Conservation (phyloP, 2,329 filamentous ascomycete genomes). For the Hypoxylon sp. region DNA sequence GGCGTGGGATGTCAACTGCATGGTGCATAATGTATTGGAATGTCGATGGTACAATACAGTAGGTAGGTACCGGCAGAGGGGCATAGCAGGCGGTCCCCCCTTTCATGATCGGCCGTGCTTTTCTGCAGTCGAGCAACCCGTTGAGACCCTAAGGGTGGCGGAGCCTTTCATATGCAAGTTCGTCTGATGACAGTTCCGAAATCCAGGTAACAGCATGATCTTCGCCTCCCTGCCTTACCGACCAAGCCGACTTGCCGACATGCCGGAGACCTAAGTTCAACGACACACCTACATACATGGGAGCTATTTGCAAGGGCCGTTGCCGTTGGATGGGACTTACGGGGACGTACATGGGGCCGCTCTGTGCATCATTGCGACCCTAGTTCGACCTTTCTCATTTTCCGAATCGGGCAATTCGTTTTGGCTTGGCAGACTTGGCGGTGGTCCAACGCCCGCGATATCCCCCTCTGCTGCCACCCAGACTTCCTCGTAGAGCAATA, state of each 20-base stretch:
- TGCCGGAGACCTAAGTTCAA: slow-evolving; percentile 15
- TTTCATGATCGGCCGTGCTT: slow-evolving; percentile 25
- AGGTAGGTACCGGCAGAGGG: background rate
- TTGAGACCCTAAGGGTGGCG: slow-evolving; percentile 20
- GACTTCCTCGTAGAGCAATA: slow-evolving; percentile 30
- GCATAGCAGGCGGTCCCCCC: slow-evolving; percentile 11
- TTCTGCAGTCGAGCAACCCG: slow-evolving; percentile 16
- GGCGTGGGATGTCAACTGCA: slow-evolving; percentile 7
- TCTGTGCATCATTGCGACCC: slow-evolving; percentile 30
- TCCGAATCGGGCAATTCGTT: slow-evolving; percentile 33
- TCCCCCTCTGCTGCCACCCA: slow-evolving; percentile 38
- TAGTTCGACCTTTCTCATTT: slow-evolving; percentile 29
- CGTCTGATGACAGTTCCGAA: slow-evolving; percentile 39
- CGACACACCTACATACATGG: slow-evolving; percentile 22
- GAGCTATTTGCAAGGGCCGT: background rate
- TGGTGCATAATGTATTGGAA: slow-evolving; percentile 30
- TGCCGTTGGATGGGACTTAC: too few species aligned
- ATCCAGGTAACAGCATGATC: slow-evolving; percentile 41
- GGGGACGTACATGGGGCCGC: slow-evolving; percentile 1
- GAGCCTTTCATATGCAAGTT: slow-evolving; percentile 35
- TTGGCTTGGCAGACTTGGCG: slow-evolving; percentile 33
- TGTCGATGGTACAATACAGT: slow-evolving; percentile 7
- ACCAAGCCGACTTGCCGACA: slow-evolving; percentile 11
- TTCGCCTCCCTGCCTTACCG: slow-evolving; percentile 31
- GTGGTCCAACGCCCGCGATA: slow-evolving; percentile 33